These are phyloP conservation scores for Collybia sordida DNA, from an alignment of 768 basidiomycete genomes.

Conservation along the genomic window DNA sequence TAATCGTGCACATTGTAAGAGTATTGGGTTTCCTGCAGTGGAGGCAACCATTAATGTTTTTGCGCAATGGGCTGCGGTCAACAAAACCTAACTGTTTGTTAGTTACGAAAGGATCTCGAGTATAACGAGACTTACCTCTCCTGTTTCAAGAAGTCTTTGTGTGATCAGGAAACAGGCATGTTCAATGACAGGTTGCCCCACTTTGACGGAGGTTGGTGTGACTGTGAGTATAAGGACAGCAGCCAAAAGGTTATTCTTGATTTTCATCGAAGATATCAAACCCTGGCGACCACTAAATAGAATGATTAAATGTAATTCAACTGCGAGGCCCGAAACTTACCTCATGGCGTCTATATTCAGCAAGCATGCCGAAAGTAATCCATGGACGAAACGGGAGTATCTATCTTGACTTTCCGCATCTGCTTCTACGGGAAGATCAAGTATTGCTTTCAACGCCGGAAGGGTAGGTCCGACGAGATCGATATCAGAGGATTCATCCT, in stretches of 20 bases:
- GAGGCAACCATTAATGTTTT: constrained; percentile 81
- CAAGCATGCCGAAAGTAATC: constrained; percentile 82
- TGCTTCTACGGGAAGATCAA: constrained; percentile 49
- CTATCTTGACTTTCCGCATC: constrained; percentile 44
- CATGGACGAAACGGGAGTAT: constrained; percentile 68
- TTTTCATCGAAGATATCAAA: constrained; percentile 71
- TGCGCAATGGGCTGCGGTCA: constrained; percentile 90
- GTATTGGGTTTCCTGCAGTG: constrained; percentile 56
- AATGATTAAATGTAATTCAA: constrained; percentile 2
- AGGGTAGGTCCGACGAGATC: constrained; percentile 83
- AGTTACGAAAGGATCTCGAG: not conserved
- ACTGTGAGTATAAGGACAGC: constrained; percentile 84
- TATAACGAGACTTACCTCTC: constrained; percentile 49
- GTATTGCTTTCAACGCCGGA: constrained; percentile 72
- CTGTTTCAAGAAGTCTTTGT: constrained; percentile 69
- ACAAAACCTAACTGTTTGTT: constrained; percentile 50
- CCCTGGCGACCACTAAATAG: constrained; percentile 74
- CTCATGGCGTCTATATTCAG: constrained; percentile 91
- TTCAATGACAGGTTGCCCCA: constrained; percentile 77
- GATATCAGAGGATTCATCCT: constrained; percentile 78
- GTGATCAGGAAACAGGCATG: constrained; percentile 83
- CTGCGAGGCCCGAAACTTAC: constrained; percentile 38
- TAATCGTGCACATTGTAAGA: constrained; percentile 70
- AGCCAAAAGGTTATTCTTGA: constrained; percentile 88
- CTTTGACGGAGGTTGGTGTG: constrained; percentile 60